A percentile compares a stretch with the other conserved stretches of the same genome.
These are phyloP conservation scores for Monosporozyma solicola DNA, from an alignment of 805 yeast species.

Conservation along the genomic window DNA sequence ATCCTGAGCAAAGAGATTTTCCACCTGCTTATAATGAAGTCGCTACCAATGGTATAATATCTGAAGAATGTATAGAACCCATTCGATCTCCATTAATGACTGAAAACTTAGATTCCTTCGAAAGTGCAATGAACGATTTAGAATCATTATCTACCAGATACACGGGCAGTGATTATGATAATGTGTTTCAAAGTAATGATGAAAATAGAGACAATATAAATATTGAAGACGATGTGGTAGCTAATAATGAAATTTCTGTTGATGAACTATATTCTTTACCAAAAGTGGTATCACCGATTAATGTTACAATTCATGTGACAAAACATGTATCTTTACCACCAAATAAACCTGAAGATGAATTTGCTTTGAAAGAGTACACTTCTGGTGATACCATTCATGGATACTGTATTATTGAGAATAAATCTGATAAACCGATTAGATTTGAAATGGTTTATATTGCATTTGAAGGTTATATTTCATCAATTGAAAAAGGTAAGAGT, in stretches of 20 bases:
- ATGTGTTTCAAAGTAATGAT: neutral
- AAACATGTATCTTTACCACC: constrained; percentile 18
- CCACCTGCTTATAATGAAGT: constrained; percentile 12
- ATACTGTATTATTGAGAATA: constrained; percentile 37
- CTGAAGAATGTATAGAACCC: constrained; percentile 1
- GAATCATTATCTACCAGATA: constrained; percentile 1
- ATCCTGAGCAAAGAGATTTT: constrained; percentile 13
- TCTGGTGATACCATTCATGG: constrained; percentile 52
- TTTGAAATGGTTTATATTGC: constrained; percentile 53
- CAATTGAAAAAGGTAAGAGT: constrained; percentile 10
- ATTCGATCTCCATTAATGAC: neutral
- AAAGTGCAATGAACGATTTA: constrained; percentile 1
- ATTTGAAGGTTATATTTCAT: constrained; percentile 41
- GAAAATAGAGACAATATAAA: neutral
- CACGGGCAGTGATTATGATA: neutral
- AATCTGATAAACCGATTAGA: constrained; percentile 33
- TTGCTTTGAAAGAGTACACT: constrained; percentile 37
- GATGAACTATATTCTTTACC: constrained; percentile 20
- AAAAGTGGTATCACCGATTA: constrained; percentile 11
- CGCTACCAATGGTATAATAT: neutral
- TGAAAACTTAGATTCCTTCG: neutral
- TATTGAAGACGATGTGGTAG: constrained; percentile 9
- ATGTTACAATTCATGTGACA: constrained; percentile 18
- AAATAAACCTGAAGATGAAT: constrained; percentile 21
- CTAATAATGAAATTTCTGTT: constrained; percentile 12